Evolutionary conservation across 2,329 filamentous ascomycete species (phyloP).

Genomic region (Talaromyces marneffei): DNA sequence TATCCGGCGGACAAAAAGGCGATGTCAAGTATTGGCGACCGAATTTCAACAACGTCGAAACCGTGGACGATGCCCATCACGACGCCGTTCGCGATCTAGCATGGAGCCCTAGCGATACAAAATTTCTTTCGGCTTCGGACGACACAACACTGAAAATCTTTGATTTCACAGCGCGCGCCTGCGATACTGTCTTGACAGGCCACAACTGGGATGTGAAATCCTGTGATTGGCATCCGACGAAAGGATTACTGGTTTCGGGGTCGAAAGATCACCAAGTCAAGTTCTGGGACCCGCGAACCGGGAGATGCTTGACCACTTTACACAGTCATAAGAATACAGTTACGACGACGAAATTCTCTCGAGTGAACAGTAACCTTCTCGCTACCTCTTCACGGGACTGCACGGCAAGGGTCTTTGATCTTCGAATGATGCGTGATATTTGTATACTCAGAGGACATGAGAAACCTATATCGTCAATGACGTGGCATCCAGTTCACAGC

Average conservation of each 20-base stretch:
- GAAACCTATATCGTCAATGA: slow-evolving; percentile 86
- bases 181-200: slow-evolving; percentile 79
- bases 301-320: slow-evolving; percentile 83
- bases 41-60: slow-evolving; percentile 98
- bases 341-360: slow-evolving; percentile 86
- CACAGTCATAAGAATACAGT: slow-evolving; percentile 98
- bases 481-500: slow-evolving; percentile 90
- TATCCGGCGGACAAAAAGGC: slow-evolving; percentile 92
- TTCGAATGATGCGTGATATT: slow-evolving; percentile 97
- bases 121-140: slow-evolving; percentile 94
- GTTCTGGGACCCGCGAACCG: slow-evolving; percentile 93
- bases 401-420: slow-evolving; percentile 85
- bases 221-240: slow-evolving; percentile 95
- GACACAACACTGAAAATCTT: slow-evolving; percentile 92
- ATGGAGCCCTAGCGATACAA: slow-evolving; percentile 88
- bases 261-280: slow-evolving; percentile 98
- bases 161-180: slow-evolving; percentile 81
- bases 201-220: slow-evolving; percentile 97
- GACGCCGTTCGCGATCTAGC: slow-evolving; percentile 87
- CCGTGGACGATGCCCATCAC: slow-evolving; percentile 74
- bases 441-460: slow-evolving; percentile 89
- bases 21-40: slow-evolving; percentile 98
- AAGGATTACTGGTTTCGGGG: slow-evolving; percentile 87
- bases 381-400: slow-evolving; percentile 92
- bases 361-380: slow-evolving; percentile 73